Base-by-base conservation (phyloP, 2,329 filamentous ascomycete genomes). In the Alternaria longipes region DNA sequence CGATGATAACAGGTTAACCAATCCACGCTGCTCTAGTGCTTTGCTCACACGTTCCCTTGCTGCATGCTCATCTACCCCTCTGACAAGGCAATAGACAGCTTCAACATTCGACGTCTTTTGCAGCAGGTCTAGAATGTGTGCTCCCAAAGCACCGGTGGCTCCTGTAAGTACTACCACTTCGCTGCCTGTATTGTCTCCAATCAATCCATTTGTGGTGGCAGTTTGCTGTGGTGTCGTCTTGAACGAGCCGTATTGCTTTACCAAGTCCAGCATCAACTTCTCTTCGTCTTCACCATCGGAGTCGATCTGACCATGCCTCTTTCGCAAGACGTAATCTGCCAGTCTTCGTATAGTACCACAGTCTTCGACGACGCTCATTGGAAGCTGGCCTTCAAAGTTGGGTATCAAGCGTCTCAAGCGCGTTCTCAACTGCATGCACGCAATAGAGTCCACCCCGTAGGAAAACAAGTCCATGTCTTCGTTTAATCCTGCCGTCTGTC, bases 301-400 rank as follows among this genome's bases (percentile, higher is more conserved):
- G 18, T 74, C 67, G n/a, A 63, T 50, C 26, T 76, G 69, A 44
- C 80, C 80, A 53, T 81, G 73, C 38, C 84, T 73, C 44, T 75
- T 74, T 44, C 77, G 73, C 24, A 80, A 54, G 8, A 85, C 70
- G 51, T 77, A 79, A 11, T 79, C 69, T 20, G 74, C 71, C 14
- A 83, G 72, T 45, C 76, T 74, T 16, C 79, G 65, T n/a, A 89
- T 76, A 2, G 81, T 87, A 1, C 86, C 85, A 56, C 83, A 84
- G 60, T 90, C 86, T 64, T 89, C 88, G 0, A 90, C 82, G 1
- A 89, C 72, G 59, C 86, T 89, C 60, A 85, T 78, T 0, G 87
- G 86, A 1, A 89, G 69, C 0, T 75, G 68, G 28, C 69, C 63
- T n/a, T 73, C 54, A 41, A 65, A 68, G 8, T 73, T 54, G 1